Percentiles rank a stretch among this genome's conserved stretches.
phyloP scores from a whole-genome alignment of 441 rosid species.

The Arabidopsis hybrid region DNA sequence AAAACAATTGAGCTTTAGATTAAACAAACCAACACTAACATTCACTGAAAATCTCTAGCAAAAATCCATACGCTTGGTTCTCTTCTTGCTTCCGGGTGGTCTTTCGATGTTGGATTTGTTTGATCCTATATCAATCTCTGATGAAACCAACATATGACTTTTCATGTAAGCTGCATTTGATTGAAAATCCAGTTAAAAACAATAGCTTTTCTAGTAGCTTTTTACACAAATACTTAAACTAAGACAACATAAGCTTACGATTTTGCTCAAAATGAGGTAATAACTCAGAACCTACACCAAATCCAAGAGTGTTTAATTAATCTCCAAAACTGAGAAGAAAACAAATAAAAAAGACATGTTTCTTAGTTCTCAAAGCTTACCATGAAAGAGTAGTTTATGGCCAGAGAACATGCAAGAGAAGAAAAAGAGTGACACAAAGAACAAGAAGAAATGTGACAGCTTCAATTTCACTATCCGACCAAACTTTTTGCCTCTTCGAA shows the following conservation, averaged over 20 bases:
- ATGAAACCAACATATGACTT: constrained; percentile 28
- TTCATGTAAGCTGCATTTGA: constrained; percentile 34
- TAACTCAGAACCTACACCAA: constrained; percentile 41
- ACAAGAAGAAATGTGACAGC: constrained; percentile 53
- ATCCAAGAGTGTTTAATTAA: constrained; percentile 10
- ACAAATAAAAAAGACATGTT: neutral
- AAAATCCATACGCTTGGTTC: constrained; percentile 33
- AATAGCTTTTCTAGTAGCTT: constrained; percentile 2
- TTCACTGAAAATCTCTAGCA: neutral
- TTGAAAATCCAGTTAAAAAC: constrained; percentile 17
- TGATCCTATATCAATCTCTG: constrained; percentile 37
- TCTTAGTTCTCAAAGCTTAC: constrained; percentile 48
- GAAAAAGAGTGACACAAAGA: constrained; percentile 55
- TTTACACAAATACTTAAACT: neutral
- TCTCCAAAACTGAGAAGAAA: neutral
- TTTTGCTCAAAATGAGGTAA: constrained; percentile 36
- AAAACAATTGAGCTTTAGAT: constrained; percentile 3
- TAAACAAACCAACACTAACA: constrained; percentile 26
- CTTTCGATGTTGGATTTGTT: constrained; percentile 56
- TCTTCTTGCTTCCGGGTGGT: constrained; percentile 35
- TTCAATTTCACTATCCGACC: constrained; percentile 60
- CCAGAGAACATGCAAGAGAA: constrained; percentile 57
- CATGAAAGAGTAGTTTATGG: constrained; percentile 58
- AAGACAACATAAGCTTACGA: constrained; percentile 30
- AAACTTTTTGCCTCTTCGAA: constrained; percentile 69